Percentiles rank a stretch among this genome's conserved stretches.
Evolutionary conservation across 129 eudicot genomes (phyloP).

Genomic region (Gnaphalium uliginosum): DNA sequence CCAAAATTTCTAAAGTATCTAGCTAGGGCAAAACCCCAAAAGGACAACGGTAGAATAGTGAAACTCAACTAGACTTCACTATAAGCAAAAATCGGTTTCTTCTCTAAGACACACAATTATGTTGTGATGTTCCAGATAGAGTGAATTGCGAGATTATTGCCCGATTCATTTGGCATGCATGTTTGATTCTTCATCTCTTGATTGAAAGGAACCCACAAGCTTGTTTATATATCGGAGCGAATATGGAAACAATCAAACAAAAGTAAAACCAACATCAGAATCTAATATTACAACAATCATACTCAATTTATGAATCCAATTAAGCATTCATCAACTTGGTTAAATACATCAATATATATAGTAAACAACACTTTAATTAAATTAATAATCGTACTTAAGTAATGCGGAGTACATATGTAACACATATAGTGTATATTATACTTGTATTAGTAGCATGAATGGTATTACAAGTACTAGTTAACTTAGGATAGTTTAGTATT

Average conservation of each 20-base stretch:
- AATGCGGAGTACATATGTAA: not conserved
- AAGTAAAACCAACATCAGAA: slow-evolving; percentile 5
- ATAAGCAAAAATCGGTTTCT: too few species aligned
- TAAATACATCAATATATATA: slow-evolving; percentile 7
- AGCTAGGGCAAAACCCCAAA: too few species aligned
- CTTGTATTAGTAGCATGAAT: slow-evolving; percentile 25
- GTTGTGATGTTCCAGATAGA: too few species aligned
- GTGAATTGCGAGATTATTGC: too few species aligned
- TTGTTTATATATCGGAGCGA: too few species aligned
- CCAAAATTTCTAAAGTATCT: not conserved
- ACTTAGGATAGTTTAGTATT: not conserved
- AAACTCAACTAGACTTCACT: too few species aligned
- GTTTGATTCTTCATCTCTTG: not conserved
- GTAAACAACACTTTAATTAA: not conserved
- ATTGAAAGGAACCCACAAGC: not conserved
- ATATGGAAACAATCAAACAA: not conserved
- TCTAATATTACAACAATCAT: not conserved
- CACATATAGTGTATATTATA: not conserved
- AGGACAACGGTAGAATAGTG: too few species aligned
- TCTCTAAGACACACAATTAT: too few species aligned
- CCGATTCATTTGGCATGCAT: not conserved
- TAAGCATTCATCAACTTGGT: slow-evolving; percentile 29
- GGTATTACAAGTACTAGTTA: not conserved
- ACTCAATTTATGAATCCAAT: not conserved
- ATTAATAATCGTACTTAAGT: not conserved